Evolutionary conservation across 1,139 yeast species (phyloP), one percentile per base, ranked within the genome.

Genomic region (Sugiyamaella neomexicana): DNA sequence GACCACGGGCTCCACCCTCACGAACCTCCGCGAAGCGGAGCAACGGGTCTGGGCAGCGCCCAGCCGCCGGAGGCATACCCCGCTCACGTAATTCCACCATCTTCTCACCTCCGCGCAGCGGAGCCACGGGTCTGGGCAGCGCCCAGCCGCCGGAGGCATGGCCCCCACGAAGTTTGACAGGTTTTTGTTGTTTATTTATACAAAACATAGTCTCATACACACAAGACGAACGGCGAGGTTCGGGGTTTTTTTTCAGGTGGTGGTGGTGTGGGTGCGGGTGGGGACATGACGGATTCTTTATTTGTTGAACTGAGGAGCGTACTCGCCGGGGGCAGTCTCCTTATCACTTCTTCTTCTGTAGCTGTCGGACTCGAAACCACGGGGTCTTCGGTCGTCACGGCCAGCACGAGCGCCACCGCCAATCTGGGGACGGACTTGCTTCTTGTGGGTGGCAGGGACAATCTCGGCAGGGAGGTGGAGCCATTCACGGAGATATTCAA

Each of bases 381-480:
- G 68, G 55, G 65, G 66, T 61, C 70, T 66, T 60, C 68, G 61
- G 53, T 61, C 66, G 46, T 62, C 67, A 55, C 67, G 66, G 50
- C 56, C 58, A 51, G 62, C 62, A 55, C 65, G 63, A 44, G 34
- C 34, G n/a, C 62, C 64, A 53, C 68, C 73, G 13, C 34, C 13
- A 77, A 80, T 75, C 78, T 84, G 82, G 85, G 87, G 80, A 83
- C 93, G 81, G 85, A 89, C 86, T 75, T 86, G 90, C 85, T 87
- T 91, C 83, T 90, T 89, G 86, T 95, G 89, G 78, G 99, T 93
- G 79, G 89, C 86, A 76, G 99, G 99, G 77, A 91, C 95, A 79
- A 93, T 87, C 80, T 91, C 96, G 78, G 87, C 95, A 80, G 99
- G 99, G 73, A 93, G 86, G 86, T 91, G 91, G 79, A 93, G 87